Percentiles rank a stretch among this genome's conserved stretches.
Conservation (phyloP, 331 rosid genomes). For the Acacia pycnantha region DNA sequence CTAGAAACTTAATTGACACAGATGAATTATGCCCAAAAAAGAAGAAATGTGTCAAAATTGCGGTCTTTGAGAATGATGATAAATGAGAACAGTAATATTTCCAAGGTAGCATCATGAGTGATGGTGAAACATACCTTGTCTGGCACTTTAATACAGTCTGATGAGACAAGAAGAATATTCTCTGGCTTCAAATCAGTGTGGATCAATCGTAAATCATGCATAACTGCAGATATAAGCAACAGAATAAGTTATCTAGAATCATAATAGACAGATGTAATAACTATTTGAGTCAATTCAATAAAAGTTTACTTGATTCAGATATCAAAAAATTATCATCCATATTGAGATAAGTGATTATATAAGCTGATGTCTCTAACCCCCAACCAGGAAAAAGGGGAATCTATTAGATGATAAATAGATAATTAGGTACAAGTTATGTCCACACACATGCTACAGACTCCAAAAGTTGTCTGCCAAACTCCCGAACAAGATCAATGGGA, state of each 20-base stretch:
- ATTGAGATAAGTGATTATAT: constrained; percentile 11
- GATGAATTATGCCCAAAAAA: neutral
- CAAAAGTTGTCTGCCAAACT: constrained; percentile 90
- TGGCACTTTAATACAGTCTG: constrained; percentile 70
- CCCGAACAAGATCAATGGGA: constrained; percentile 92
- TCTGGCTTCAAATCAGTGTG: constrained; percentile 90
- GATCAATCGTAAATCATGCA: constrained; percentile 78
- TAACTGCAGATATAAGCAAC: constrained; percentile 50
- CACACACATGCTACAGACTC: constrained; percentile 96
- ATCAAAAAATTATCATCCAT: constrained; percentile 9
- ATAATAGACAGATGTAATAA: constrained; percentile 4
- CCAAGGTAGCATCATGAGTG: constrained; percentile 9
- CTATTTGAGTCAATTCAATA: constrained; percentile 2
- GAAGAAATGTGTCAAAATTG: constrained; percentile 6
- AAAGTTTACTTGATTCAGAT: constrained; percentile 2
- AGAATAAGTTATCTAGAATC: constrained; percentile 10
- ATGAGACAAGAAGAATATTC: constrained; percentile 69
- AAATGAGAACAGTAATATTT: constrained; percentile 14
- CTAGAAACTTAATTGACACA: constrained; percentile 50
- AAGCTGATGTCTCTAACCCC: constrained; percentile 24
- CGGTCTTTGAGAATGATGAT: neutral
- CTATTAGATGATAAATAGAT: constrained; percentile 35
- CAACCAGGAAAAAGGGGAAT: constrained; percentile 13
- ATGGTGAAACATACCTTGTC: constrained; percentile 56
- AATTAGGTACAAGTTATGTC: constrained; percentile 62